These are phyloP conservation scores for Zancudomyces culisetae DNA, from an alignment of 371 early-diverging fungal genomes.

Conservation along the genomic window DNA sequence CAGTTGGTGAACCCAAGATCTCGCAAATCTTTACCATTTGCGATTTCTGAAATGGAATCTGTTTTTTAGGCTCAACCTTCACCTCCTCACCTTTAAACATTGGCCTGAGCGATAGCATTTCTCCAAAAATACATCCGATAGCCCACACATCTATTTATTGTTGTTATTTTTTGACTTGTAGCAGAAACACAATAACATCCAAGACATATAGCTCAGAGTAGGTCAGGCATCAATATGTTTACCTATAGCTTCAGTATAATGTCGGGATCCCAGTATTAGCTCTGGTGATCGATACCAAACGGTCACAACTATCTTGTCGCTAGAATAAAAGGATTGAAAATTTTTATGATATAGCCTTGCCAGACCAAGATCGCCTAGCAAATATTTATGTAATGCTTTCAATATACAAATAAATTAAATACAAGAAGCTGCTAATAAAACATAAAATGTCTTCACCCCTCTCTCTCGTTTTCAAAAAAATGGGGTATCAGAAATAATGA, in stretches of 20 bases:
- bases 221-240: no score
- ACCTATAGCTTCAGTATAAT: slow-evolving; percentile 63
- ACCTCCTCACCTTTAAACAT: slow-evolving; percentile 91
- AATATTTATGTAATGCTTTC: no score
- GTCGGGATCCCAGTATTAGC: slow-evolving; percentile 78
- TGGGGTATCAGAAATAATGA: no score
- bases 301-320: slow-evolving; percentile 92
- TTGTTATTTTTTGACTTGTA: no score
- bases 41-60: slow-evolving; percentile 73
- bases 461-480: no score
- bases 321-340: slow-evolving; percentile 59
- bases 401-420: no score
- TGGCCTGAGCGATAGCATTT: slow-evolving; percentile 80
- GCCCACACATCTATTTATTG: slow-evolving; percentile 95
- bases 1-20: slow-evolving; percentile 69
- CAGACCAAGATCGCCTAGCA: slow-evolving; percentile 66
- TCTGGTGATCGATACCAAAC: slow-evolving; percentile 99
- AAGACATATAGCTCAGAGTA: no score
- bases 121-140: slow-evolving; percentile 97
- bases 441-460: no score
- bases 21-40: slow-evolving; percentile 81
- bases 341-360: slow-evolving; percentile 69
- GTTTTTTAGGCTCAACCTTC: slow-evolving; percentile 73
- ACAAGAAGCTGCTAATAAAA: no score
- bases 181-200: no score